Conservation (phyloP, 2,329 filamentous ascomycete genomes). For the Geosmithia flava region DNA sequence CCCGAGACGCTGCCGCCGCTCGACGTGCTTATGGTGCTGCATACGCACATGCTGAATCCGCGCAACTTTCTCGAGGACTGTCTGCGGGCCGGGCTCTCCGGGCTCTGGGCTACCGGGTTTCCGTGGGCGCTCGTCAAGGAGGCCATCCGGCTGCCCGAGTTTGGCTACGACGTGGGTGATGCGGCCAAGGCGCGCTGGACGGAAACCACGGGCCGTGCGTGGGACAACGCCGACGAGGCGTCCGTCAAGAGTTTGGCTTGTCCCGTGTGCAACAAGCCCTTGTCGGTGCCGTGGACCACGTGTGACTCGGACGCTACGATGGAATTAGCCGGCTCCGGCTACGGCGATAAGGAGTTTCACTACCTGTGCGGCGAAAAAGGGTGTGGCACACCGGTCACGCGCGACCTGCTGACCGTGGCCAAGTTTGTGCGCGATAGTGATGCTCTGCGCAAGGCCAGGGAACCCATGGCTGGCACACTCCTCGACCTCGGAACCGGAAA, state of each 20-base stretch:
- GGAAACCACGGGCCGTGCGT: conserved; percentile 32
- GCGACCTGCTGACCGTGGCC: conserved; percentile 44
- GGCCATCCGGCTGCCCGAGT: conserved; percentile 41
- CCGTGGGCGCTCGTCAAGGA: conserved; percentile 51
- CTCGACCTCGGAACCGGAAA: conserved; percentile 39
- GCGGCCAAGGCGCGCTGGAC: conserved; percentile 34
- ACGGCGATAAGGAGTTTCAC: conserved; percentile 42
- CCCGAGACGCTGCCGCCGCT: conserved; percentile 40
- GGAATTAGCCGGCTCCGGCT: conserved; percentile 25
- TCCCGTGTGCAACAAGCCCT: conserved; percentile 31
- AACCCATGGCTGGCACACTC: conserved; percentile 57
- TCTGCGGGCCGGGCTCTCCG: conserved; percentile 40
- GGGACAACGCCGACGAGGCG: conserved; percentile 46
- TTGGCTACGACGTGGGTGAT: conserved; percentile 39
- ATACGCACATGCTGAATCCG: conserved; percentile 69
- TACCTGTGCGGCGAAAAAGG: conserved; percentile 25
- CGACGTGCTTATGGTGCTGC: conserved; percentile 70
- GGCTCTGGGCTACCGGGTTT: conserved; percentile 49
- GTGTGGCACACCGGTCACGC: conserved; percentile 39
- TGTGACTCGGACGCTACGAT: conserved; percentile 19
- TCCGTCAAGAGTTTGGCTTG: conserved; percentile 37
- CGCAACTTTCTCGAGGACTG: conserved; percentile 63
- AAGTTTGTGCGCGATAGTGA: conserved; percentile 33
- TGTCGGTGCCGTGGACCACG: conserved; percentile 49
- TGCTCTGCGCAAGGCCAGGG: conserved; percentile 11